These are phyloP conservation scores for Rhizopus stolonifer DNA, from an alignment of 371 early-diverging fungal genomes.

Conservation along the genomic window DNA sequence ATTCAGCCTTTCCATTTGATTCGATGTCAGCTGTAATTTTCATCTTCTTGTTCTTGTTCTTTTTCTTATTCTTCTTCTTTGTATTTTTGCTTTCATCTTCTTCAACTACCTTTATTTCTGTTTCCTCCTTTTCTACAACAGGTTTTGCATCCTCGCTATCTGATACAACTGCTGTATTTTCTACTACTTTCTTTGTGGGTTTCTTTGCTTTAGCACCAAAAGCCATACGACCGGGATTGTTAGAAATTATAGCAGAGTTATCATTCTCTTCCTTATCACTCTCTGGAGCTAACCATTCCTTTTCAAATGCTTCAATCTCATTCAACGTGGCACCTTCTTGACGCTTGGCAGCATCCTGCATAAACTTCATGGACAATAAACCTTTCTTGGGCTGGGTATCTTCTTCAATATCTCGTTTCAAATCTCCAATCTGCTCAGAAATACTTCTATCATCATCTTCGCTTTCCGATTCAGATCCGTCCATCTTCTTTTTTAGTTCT, in stretches of 20 bases:
- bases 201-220: slow-evolving; percentile 48
- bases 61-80: slow-evolving; percentile 19
- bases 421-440: slow-evolving; percentile 35
- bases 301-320: slow-evolving; percentile 49
- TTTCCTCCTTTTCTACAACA: slow-evolving; percentile 40
- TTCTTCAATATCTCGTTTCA: slow-evolving; percentile 47
- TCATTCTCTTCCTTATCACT: slow-evolving; percentile 36
- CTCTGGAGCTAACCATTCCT: slow-evolving; percentile 46
- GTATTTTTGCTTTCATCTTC: slow-evolving; percentile 2
- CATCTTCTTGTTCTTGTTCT: slow-evolving; percentile 31
- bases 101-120: slow-evolving; percentile 12
- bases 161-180: slow-evolving; percentile 35
- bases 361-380: slow-evolving; percentile 94
- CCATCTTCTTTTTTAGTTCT: slow-evolving; percentile 77
- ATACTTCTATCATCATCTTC: slow-evolving; percentile 51
- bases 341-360: slow-evolving; percentile 78
- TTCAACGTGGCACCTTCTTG: slow-evolving; percentile 51
- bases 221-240: slow-evolving; percentile 63
- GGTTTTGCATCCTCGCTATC: slow-evolving; percentile 30
- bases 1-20: too few relatives aligned
- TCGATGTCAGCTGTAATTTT: slow-evolving; percentile 30
- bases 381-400: slow-evolving; percentile 74
- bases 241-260: slow-evolving; percentile 34
- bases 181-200: slow-evolving; percentile 2
- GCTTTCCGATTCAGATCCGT: slow-evolving; percentile 61